Base-by-base conservation (phyloP, 495 filamentous ascomycete species). In the Lineolata rhizophorae region DNA sequence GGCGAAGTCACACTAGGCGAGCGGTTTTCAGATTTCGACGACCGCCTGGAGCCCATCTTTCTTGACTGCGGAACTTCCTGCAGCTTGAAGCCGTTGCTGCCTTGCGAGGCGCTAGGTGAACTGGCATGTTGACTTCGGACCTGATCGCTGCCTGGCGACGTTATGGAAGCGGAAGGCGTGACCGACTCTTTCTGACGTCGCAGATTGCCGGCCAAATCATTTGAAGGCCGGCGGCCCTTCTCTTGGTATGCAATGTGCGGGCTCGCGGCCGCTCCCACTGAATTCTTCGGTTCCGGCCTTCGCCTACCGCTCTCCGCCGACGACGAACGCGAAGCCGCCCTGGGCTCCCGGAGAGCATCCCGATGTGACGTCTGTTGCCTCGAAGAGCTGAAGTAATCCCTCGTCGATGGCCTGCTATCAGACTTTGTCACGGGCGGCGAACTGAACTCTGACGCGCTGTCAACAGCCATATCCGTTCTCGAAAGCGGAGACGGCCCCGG, bases 211-310 rank as follows among this genome's bases (percentile, higher is more conserved):
- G 46, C 37, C 2, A 47, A 10, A 11, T 49, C 45, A 1, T 58
- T 53, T 3, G 50, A 53, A 4, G 51, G 43, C 43, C 79, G 68
- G 29, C 79, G 65, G 0, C 70, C 70, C 46, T 83, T 84, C 44
- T 90, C 80, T 49, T 91, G 82, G 48, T 78, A 90, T 22, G 80
- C 78, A 46, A 93, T 91, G 51, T 95, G 83, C 20, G 82, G 79
- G 5, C 77, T 80, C 6, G 66, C 57, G 48, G 60, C 25, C 58
- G 60, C 42, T 54, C n/a, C n/a, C n/a, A n/a, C n/a, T n/a, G n/a
- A 58, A 37, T 35, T 48, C 40, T 52, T 58, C 43, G 52, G 29
- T 12, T 48, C 49, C 19, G 44, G 44, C 25, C 33, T 34, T 13
- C 8, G 39, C 14, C 17, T 43, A 38, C 39, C 42, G 29, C 49